A percentile compares a stretch with the other conserved stretches of the same genome.
Conservation (phyloP, 2,329 filamentous ascomycete species). For the Dactylellina haptotyla region DNA sequence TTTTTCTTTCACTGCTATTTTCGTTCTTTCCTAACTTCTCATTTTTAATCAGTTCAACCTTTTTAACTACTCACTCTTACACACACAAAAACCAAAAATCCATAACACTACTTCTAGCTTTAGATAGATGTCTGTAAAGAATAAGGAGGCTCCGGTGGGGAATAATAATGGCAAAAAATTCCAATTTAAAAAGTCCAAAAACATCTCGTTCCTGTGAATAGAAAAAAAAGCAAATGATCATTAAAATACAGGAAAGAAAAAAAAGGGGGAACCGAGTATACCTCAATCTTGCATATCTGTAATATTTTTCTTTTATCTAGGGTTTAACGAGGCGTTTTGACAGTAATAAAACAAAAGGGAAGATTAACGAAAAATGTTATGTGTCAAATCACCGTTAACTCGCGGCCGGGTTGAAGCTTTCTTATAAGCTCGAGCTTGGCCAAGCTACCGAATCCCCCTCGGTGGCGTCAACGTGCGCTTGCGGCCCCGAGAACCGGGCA, state of each 20-base stretch:
- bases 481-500: not conserved
- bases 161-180: not conserved
- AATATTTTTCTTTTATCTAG: too few species aligned
- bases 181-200: not conserved
- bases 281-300: not conserved
- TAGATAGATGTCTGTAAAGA: not conserved
- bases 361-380: too few species aligned
- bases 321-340: not conserved
- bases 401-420: too few species aligned
- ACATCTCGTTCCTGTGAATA: not conserved
- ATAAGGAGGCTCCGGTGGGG: not conserved
- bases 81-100: not conserved
- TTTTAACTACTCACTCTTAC: not conserved
- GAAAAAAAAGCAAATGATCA: not conserved
- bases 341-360: not conserved
- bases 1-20: slow-evolving; percentile 7
- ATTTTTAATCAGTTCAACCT: slow-evolving; percentile 2
- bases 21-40: not conserved
- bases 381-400: too few species aligned
- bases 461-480: not conserved
- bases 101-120: too few species aligned
- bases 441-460: not conserved
- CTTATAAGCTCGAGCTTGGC: too few species aligned
- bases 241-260: not conserved
- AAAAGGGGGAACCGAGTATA: too few species aligned